Percentiles rank a stretch among this genome's conserved stretches.
These are phyloP conservation scores for Xanthoparmelia taractica DNA, from an alignment of 495 filamentous ascomycete species.

Conservation along the genomic window DNA sequence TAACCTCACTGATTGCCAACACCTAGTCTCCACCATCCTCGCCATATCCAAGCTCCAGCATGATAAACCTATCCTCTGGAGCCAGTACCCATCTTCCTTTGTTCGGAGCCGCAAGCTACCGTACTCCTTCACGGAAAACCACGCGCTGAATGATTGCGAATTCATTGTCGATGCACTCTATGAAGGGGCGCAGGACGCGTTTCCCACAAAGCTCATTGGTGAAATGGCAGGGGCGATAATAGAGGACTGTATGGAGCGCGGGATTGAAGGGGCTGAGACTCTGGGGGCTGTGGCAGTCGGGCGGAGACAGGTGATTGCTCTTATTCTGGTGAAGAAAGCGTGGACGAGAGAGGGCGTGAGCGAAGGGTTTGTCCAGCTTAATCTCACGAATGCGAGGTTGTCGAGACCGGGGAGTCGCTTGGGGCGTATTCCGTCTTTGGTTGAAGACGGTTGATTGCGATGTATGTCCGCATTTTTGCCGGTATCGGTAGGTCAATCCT, in stretches of 20 bases:
- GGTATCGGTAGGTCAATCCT: too few relatives aligned
- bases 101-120: not conserved
- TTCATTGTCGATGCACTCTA: not conserved
- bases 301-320: not conserved
- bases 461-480: too few relatives aligned
- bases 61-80: not conserved
- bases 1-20: not conserved
- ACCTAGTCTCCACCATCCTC: not conserved
- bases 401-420: not conserved
- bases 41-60: not conserved
- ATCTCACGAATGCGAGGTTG: not conserved
- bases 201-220: not conserved
- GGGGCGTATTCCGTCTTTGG: not conserved
- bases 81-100: not conserved
- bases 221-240: not conserved
- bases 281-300: not conserved
- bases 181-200: not conserved
- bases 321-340: not conserved
- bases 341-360: not conserved
- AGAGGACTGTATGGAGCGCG: not conserved
- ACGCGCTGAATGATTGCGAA: not conserved
- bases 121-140: not conserved
- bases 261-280: not conserved
- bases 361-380: not conserved
- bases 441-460: not conserved